These are phyloP conservation scores for Ceratobasidium sp. DNA, from an alignment of 1,284 basidiomycete genomes.

Conservation along the genomic window DNA sequence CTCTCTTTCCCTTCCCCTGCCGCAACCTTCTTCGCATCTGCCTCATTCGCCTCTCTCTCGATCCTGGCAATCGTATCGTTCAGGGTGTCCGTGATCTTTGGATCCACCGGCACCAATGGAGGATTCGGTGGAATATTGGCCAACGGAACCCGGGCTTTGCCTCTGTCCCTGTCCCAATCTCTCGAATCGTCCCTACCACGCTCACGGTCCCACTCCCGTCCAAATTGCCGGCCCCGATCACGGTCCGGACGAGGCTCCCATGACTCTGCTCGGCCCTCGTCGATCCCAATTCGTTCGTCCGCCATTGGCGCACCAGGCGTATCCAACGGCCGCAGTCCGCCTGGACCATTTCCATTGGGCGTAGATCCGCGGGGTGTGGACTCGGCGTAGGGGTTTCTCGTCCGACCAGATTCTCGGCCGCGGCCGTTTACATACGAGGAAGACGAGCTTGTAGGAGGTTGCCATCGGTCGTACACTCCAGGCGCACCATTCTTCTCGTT, in stretches of 20 bases:
- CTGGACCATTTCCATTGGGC: not conserved
- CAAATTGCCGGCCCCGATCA: not conserved
- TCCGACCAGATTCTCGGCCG: not conserved
- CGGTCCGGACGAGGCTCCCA: not conserved
- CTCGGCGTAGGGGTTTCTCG: slow-evolving; percentile 19
- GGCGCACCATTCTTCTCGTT: no score
- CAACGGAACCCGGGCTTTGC: not conserved
- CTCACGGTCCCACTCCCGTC: not conserved
- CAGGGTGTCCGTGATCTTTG: slow-evolving; percentile 21
- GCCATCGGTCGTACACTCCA: not conserved
- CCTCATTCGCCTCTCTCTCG: slow-evolving; percentile 37
- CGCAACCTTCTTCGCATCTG: slow-evolving; percentile 8
- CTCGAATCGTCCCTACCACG: not conserved
- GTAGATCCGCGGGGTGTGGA: not conserved
- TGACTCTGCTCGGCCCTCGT: not conserved
- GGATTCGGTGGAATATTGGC: slow-evolving; percentile 1
- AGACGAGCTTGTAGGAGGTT: not conserved
- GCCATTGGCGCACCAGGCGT: slow-evolving; percentile 14
- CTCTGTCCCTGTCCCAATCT: not conserved
- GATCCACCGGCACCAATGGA: slow-evolving; percentile 3
- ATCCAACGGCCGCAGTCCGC: slow-evolving; percentile 22
- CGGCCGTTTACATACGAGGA: not conserved
- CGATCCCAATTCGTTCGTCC: slow-evolving; percentile 23
- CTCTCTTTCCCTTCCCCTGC: not conserved
- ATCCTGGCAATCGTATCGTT: slow-evolving; percentile 36